phyloP scores from a whole-genome alignment of 352 stramenopile species.

The Pythium periplocum region DNA sequence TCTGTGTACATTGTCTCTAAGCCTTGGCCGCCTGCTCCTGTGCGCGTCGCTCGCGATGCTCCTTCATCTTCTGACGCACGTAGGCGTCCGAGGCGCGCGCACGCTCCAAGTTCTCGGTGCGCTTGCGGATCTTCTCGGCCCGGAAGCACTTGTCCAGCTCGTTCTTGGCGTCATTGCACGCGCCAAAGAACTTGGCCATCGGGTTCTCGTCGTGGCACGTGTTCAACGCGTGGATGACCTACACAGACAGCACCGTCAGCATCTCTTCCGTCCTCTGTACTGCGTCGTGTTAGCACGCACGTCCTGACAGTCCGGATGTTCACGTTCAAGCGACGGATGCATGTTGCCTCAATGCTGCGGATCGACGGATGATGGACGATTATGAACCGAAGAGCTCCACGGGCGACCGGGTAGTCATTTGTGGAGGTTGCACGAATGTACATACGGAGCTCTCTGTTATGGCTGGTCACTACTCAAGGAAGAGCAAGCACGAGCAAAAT shows the following conservation, averaged over 20 bases:
- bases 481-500: constrained; percentile 27
- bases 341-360: constrained; percentile 22
- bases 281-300: constrained; percentile 22
- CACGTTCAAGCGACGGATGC: constrained; percentile 75
- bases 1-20: no score
- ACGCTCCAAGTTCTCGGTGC: constrained; percentile 56
- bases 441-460: background rate
- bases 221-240: constrained; percentile 70
- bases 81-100: constrained; percentile 63
- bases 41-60: constrained; percentile 44
- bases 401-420: no score
- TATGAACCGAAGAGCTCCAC: no score
- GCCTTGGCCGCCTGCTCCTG: constrained; percentile 12
- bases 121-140: constrained; percentile 56
- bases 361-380: no score
- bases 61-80: constrained; percentile 74
- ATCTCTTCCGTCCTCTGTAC: no score
- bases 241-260: constrained; percentile 2
- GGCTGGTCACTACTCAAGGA: constrained; percentile 12
- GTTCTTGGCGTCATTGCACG: constrained; percentile 66
- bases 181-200: constrained; percentile 70
- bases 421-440: no score
- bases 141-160: constrained; percentile 78
- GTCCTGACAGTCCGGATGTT: constrained; percentile 75
- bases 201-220: constrained; percentile 74